Evolutionary conservation across 371 early-diverging fungal species (phyloP).

Genomic region (Syncephalastrum contaminatum): DNA sequence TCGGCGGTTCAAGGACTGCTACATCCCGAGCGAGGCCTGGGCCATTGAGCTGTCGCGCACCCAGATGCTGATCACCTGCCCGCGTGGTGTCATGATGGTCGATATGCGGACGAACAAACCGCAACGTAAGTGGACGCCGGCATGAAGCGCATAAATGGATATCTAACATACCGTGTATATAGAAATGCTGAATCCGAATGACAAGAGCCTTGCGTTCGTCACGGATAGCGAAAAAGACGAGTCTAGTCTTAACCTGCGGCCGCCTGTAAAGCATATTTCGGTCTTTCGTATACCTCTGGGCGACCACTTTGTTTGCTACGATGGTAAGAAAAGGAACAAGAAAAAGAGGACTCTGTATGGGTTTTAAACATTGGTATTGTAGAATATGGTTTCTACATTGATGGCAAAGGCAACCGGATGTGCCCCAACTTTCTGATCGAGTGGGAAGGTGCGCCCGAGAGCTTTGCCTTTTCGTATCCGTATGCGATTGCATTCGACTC

Average conservation of each 20-base stretch:
- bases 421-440: conserved; percentile 40
- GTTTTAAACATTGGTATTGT: background rate
- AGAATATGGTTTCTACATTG: conserved; percentile 54
- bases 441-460: conserved; percentile 49
- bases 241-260: conserved; percentile 23
- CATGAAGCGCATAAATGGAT: background rate
- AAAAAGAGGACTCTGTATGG: background rate
- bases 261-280: conserved; percentile 37
- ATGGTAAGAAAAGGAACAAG: conserved; percentile 26
- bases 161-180: background rate
- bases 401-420: conserved; percentile 42
- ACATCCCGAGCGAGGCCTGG: conserved; percentile 45
- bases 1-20: conserved; percentile 34
- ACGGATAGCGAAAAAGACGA: conserved; percentile 42
- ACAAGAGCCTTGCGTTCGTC: conserved; percentile 36
- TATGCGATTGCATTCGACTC: conserved; percentile 48
- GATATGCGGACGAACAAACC: conserved; percentile 45
- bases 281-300: conserved; percentile 32
- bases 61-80: conserved; percentile 44
- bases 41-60: conserved; percentile 36
- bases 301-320: conserved; percentile 47
- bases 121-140: conserved; percentile 32
- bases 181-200: conserved; percentile 43
- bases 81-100: conserved; percentile 42
- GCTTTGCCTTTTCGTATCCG: conserved; percentile 41